These are phyloP conservation scores for Venturia carpophila DNA, from an alignment of 2,329 filamentous ascomycete species.

Conservation along the genomic window DNA sequence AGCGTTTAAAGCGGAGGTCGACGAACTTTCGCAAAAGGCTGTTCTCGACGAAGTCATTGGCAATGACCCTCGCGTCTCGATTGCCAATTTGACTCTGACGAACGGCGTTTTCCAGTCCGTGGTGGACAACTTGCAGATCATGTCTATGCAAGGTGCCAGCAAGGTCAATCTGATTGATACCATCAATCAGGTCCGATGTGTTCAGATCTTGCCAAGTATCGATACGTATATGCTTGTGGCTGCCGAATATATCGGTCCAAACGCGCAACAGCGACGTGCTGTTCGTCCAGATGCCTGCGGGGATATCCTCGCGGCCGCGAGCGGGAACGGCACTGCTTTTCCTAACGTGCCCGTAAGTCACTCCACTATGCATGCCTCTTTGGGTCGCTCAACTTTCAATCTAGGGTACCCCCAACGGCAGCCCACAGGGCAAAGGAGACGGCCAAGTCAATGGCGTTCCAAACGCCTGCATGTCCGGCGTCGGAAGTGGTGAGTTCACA, in stretches of 20 bases:
- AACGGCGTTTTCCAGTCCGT: constrained; percentile 34
- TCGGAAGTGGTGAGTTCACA: not conserved
- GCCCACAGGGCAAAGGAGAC: constrained; percentile 17
- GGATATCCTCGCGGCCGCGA: constrained; percentile 10
- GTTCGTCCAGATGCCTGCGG: constrained; percentile 19
- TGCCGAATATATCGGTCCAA: constrained; percentile 18
- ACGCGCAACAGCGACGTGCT: constrained; percentile 17
- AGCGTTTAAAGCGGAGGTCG: constrained; percentile 33
- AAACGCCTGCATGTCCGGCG: not conserved
- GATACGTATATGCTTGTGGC: constrained; percentile 20
- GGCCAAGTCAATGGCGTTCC: constrained; percentile 16
- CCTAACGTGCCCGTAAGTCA: constrained; percentile 15
- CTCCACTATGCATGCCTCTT: not conserved
- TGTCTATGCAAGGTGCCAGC: constrained; percentile 27
- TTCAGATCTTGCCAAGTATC: constrained; percentile 19
- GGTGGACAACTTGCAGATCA: constrained; percentile 32
- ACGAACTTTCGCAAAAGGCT: constrained; percentile 34
- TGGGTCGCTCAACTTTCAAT: not conserved
- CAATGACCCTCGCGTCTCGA: constrained; percentile 25
- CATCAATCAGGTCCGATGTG: constrained; percentile 20
- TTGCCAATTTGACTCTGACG: constrained; percentile 32
- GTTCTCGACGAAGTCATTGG: constrained; percentile 22
- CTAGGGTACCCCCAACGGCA: constrained; percentile 17
- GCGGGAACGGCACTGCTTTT: constrained; percentile 11
- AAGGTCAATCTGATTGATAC: constrained; percentile 16